Base-by-base conservation (phyloP, 2,329 filamentous ascomycete species). In the Colletotrichum kahawae region DNA sequence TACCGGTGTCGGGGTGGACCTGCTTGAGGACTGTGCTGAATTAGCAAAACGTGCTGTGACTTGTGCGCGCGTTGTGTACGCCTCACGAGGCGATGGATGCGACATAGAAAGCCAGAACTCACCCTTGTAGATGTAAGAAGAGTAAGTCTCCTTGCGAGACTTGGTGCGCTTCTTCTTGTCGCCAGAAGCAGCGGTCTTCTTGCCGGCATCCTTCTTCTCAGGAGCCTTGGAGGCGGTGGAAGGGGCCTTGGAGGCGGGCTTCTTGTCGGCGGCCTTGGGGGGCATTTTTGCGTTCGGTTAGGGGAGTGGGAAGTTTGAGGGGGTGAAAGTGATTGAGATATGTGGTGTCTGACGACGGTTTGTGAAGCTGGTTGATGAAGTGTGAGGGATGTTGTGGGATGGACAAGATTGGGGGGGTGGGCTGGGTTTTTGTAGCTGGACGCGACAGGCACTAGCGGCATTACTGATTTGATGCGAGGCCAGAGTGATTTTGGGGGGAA, bases 91-190 rank as follows among this genome's bases (percentile, higher is more conserved):
- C 10, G 1, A 6, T 29, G 33, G 18, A 62, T 34, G 13, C n/a
- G 3, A 21, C 10, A 24, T 12, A 7, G 38, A 14, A 14, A 3
- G 16, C 5, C 2, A 10, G 2, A 9, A 14, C 56, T 29, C 85
- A 98, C 96, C 97, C 92, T 98, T 99, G 95, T 98, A 99, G 90
- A 99, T 99, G 93, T 99, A 99, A 71, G 95, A 97, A 81, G 95
- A 97, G 92, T 99, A 99, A n/a, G 97, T 99, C 92, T 99, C 97
- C 94, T 98, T 98, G 90, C 97, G 94, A 81, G 96, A 95, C 96
- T 99, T 99, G 90, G 95, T 98, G 85, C 97, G 95, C 96, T 98
- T 99, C 95, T 99, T 99, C 95, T 98, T 98, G 83, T 98, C 97
- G 79, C 97, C 97, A 85, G 95, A 93, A 77, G 96, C 93, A 76